Evolutionary conservation across 2,329 filamentous ascomycete species (phyloP), one percentile per base, ranked within the genome.

Genomic region (Aspergillus luchuensis): DNA sequence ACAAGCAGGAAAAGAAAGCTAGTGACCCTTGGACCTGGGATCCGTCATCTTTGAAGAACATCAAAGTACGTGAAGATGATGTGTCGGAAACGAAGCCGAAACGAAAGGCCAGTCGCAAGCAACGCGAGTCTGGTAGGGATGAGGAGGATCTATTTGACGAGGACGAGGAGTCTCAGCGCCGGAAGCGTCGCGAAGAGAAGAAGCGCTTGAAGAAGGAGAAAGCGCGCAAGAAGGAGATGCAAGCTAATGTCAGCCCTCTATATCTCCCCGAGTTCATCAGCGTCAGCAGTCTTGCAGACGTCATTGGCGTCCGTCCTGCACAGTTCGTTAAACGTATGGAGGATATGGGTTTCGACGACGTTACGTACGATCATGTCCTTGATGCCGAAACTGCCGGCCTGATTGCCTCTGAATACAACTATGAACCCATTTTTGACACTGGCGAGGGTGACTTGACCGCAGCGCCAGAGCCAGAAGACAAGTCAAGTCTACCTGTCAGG

Each of bases 331-430:
- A 73, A 15, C 91, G 92, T 70, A 83, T 99, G 76, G 85, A 88
- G 71, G 86, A 95, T 56, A 87, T 98, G 71, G 96, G 95, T 0
- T 99, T 97, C 66, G 92, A 97, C 69, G 90, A 93, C 54, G 86
- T 94, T 15, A 87, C 87, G 13, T 85, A 88, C 55, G 92, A 94
- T 69, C 92, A 94, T 71, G 87, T 99, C 63, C 85, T 99, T 74
- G 94, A 94, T 63, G 88, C 92, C 10, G 94, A 98, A 74, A 95
- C 91, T 50, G 94, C 94, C 2, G 91, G 91, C 7, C 83, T 99
- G 57, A 90, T 99, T 67, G 92, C 92, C 4, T 88, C 91, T 76
- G 94, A 99, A 73, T 98, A 94, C 74, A 93, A 94, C 53, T 97
- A 90, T 66, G 92, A 98, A 62, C 91, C 94, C 0, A 88, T 89